These are phyloP conservation scores for Candida berthetii DNA, from an alignment of 805 yeast genomes.

Conservation along the genomic window DNA sequence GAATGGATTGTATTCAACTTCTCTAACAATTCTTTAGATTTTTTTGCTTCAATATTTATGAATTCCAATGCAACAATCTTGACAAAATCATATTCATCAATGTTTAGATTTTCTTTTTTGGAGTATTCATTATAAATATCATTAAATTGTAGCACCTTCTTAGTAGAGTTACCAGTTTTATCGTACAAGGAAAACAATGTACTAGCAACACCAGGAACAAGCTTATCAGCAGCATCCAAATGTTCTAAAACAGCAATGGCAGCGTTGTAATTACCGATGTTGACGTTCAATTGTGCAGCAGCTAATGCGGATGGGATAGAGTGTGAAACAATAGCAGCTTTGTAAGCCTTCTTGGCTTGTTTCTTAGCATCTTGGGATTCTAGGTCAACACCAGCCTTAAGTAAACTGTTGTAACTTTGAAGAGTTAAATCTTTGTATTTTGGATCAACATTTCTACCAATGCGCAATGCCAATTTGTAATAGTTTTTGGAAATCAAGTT, in stretches of 20 bases:
- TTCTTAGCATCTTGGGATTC: slow-evolving; percentile 10
- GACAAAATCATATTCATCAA: slow-evolving; percentile 21
- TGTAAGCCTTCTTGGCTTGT: slow-evolving; percentile 27
- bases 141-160: slow-evolving; percentile 25
- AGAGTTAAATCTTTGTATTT: not conserved
- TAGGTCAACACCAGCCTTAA: slow-evolving; percentile 10
- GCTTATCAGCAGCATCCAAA: slow-evolving; percentile 9
- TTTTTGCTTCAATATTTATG: slow-evolving; percentile 12
- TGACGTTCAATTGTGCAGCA: slow-evolving; percentile 27
- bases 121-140: slow-evolving; percentile 20
- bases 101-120: slow-evolving; percentile 5
- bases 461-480: slow-evolving; percentile 10
- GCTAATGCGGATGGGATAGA: slow-evolving; percentile 25
- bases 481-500: slow-evolving; percentile 14
- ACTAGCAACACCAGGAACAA: slow-evolving; percentile 44
- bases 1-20: slow-evolving; percentile 22
- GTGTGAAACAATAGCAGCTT: slow-evolving; percentile 19
- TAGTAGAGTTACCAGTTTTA: slow-evolving; percentile 29
- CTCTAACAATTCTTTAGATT: slow-evolving; percentile 6
- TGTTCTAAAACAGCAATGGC: slow-evolving; percentile 31
- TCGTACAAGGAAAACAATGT: slow-evolving; percentile 45
- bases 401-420: slow-evolving; percentile 1
- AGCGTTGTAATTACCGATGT: slow-evolving; percentile 23
- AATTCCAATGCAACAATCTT: slow-evolving; percentile 30
- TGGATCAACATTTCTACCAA: slow-evolving; percentile 12